These are phyloP conservation scores for Mollisia scopiformis DNA, from an alignment of 2,329 filamentous ascomycete genomes.

Conservation along the genomic window DNA sequence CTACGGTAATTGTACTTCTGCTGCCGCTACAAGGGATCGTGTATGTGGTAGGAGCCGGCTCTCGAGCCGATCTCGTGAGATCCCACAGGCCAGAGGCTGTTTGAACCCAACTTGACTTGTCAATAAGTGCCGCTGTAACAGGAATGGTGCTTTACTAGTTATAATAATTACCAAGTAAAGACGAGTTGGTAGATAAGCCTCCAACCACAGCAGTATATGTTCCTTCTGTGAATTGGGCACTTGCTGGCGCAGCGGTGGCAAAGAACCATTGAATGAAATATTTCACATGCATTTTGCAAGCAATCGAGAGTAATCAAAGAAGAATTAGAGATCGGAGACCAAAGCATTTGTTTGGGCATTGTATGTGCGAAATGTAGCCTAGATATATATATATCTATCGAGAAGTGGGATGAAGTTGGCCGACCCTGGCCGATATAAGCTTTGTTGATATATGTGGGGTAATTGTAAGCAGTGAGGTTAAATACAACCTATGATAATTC, in stretches of 20 bases:
- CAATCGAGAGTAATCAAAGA: background rate
- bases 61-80: conserved; percentile 35
- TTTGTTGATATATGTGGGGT: background rate
- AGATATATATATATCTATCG: too few species aligned
- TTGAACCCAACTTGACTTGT: conserved; percentile 14
- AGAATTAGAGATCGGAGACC: too few species aligned
- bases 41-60: conserved; percentile 34
- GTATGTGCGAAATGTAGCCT: too few species aligned
- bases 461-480: background rate
- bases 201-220: conserved; percentile 12
- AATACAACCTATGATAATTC: background rate
- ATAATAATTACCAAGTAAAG: conserved; percentile 37
- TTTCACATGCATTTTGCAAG: conserved; percentile 5
- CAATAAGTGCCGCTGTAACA: too few species aligned
- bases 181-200: conserved; percentile 9
- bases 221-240: conserved; percentile 8
- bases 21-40: conserved; percentile 34
- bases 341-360: too few species aligned
- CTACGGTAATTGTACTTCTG: conserved; percentile 31
- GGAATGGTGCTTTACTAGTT: conserved; percentile 33
- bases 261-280: background rate
- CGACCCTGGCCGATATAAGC: conserved; percentile 2
- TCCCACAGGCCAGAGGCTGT: conserved; percentile 33
- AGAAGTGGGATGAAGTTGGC: conserved; percentile 4
- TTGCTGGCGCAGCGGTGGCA: background rate